A percentile compares a stretch with the other conserved stretches of the same genome.
phyloP scores from a whole-genome alignment of 2,329 filamentous ascomycete species.

The Capronia americana region DNA sequence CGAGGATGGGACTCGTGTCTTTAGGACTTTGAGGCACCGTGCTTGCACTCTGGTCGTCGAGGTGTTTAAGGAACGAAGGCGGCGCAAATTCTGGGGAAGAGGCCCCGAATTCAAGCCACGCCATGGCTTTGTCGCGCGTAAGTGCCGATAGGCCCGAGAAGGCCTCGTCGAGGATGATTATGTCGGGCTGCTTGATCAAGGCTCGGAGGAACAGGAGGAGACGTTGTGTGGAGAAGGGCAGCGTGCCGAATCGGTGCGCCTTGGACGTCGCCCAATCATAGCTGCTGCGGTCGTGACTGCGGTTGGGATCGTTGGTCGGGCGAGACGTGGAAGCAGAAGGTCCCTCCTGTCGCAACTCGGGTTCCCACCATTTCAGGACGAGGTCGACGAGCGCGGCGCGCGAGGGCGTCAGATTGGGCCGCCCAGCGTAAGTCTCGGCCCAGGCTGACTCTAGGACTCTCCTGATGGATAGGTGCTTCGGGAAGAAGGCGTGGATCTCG shows the following conservation, averaged over 20 bases:
- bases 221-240: slow-evolving; percentile 82
- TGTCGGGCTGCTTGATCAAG: slow-evolving; percentile 77
- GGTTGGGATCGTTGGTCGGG: not conserved
- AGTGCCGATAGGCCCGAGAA: slow-evolving; percentile 84
- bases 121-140: slow-evolving; percentile 83
- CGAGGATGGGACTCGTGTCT: too few species aligned
- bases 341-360: slow-evolving; percentile 71
- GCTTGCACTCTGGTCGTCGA: too few species aligned
- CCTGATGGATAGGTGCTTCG: slow-evolving; percentile 74
- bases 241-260: slow-evolving; percentile 67
- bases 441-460: slow-evolving; percentile 83
- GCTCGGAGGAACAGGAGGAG: slow-evolving; percentile 84
- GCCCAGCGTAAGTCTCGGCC: slow-evolving; percentile 82
- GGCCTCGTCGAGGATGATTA: slow-evolving; percentile 85
- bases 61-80: not conserved
- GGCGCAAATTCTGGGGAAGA: not conserved
- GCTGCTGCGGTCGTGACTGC: not conserved
- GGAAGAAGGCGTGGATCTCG: slow-evolving; percentile 93
- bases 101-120: slow-evolving; percentile 73
- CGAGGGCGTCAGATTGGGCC: slow-evolving; percentile 66
- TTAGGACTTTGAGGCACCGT: too few species aligned
- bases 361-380: slow-evolving; percentile 76
- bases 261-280: slow-evolving; percentile 35
- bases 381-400: slow-evolving; percentile 69
- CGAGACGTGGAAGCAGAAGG: slow-evolving; percentile 15